A percentile compares a stretch with the other conserved stretches of the same genome.
Evolutionary conservation across 2,329 filamentous ascomycete genomes (phyloP).

Genomic region (Epichloe coenophiala): DNA sequence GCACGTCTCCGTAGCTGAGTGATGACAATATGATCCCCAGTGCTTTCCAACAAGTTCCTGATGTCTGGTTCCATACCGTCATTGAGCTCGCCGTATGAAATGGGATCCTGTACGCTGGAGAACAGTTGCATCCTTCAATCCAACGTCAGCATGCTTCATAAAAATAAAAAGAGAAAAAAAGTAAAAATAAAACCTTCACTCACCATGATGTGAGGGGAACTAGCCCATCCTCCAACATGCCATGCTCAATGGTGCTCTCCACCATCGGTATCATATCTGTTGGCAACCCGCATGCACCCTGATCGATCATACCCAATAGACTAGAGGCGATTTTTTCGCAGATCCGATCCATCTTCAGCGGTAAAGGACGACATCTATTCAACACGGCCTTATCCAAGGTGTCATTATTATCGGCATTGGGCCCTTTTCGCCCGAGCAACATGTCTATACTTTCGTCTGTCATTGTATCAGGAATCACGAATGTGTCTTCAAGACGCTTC

Average conservation of each 20-base stretch:
- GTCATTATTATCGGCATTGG: not conserved
- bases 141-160: not conserved
- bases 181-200: not conserved
- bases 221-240: slow-evolving; percentile 12
- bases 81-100: slow-evolving; percentile 5
- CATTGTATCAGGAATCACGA: slow-evolving; percentile 25
- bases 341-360: slow-evolving; percentile 14
- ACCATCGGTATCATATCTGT: slow-evolving; percentile 14
- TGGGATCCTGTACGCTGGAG: not conserved
- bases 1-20: slow-evolving; percentile 16
- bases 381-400: not conserved
- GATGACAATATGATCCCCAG: slow-evolving; percentile 16
- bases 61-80: slow-evolving; percentile 16
- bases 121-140: slow-evolving; percentile 15
- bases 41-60: slow-evolving; percentile 14
- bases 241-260: slow-evolving; percentile 13
- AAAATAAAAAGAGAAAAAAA: not conserved
- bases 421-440: slow-evolving; percentile 2
- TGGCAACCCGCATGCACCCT: slow-evolving; percentile 14
- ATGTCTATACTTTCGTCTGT: slow-evolving; percentile 13
- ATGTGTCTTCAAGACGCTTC: slow-evolving; percentile 16
- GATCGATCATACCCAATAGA: slow-evolving; percentile 7
- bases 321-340: slow-evolving; percentile 10
- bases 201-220: slow-evolving; percentile 22
- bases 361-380: slow-evolving; percentile 2